Conservation (phyloP, 2,329 filamentous ascomycete genomes). For the Aspergillus fischeri region DNA sequence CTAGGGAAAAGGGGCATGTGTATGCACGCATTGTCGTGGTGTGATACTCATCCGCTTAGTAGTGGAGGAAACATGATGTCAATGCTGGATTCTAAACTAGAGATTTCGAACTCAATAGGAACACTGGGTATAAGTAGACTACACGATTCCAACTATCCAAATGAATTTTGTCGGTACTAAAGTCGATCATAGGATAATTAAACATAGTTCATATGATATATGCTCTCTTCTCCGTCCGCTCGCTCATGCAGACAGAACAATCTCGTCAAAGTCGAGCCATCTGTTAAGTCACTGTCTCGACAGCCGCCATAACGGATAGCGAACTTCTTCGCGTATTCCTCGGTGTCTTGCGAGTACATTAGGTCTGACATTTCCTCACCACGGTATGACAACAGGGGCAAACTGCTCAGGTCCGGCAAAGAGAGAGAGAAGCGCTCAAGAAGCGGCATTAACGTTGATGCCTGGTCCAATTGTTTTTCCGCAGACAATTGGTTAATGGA, state of each 20-base stretch:
- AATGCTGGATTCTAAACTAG: neutral
- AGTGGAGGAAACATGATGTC: neutral
- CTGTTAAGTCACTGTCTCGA: slow-evolving; percentile 32
- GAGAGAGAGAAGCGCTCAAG: slow-evolving; percentile 44
- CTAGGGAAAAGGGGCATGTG: neutral
- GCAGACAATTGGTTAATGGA: slow-evolving; percentile 2
- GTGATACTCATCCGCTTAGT: neutral
- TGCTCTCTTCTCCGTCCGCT: neutral
- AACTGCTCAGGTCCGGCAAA: slow-evolving; percentile 44
- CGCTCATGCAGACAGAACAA: slow-evolving; percentile 59
- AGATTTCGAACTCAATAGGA: neutral
- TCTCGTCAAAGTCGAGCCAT: slow-evolving; percentile 46
- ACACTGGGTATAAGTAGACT: neutral
- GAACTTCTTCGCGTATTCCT: slow-evolving; percentile 57
- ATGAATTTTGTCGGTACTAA: no score
- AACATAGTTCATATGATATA: neutral
- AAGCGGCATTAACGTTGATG: slow-evolving; percentile 46
- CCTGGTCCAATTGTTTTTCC: slow-evolving; percentile 30
- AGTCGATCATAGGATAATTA: neutral
- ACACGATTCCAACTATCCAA: neutral
- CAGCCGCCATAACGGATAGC: slow-evolving; percentile 66
- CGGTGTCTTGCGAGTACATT: slow-evolving; percentile 41
- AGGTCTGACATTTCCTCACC: slow-evolving; percentile 45
- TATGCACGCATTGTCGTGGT: neutral
- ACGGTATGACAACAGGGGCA: slow-evolving; percentile 62